Conservation (phyloP, 257 asterid genomes). For the Linaria vulgaris region DNA sequence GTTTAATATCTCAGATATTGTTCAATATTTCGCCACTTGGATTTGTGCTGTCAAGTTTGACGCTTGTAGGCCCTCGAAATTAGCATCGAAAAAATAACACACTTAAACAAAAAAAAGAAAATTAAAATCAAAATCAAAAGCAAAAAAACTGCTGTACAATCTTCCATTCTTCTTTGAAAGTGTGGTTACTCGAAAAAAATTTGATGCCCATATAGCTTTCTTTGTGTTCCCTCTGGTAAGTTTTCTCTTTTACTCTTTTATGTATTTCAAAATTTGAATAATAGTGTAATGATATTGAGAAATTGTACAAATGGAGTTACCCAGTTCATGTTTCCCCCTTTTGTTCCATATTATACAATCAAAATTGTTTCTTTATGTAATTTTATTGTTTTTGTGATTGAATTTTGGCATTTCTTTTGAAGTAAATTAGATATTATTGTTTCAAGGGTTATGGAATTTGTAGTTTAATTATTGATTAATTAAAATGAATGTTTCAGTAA, state of each 20-base stretch:
- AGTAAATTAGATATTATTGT: neutral
- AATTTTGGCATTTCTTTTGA: neutral
- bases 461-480: neutral
- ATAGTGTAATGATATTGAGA: constrained; percentile 8
- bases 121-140: neutral
- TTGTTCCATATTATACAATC: neutral
- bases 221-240: constrained; percentile 24
- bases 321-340: constrained; percentile 2
- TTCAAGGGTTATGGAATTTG: constrained; percentile 1
- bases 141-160: neutral
- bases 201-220: neutral
- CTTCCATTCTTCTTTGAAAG: neutral
- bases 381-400: constrained; percentile 16
- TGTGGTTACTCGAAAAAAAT: constrained; percentile 1
- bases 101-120: neutral
- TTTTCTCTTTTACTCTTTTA: neutral
- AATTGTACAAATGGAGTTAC: constrained; percentile 1
- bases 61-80: constrained; percentile 16
- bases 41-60: constrained; percentile 5
- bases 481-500: neutral
- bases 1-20: neutral
- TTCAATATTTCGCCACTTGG: neutral
- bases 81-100: neutral
- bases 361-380: neutral
- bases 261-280: constrained; percentile 1